These are phyloP conservation scores for Barbatosphaeria neglecta DNA, from an alignment of 495 filamentous ascomycete species.

Conservation along the genomic window DNA sequence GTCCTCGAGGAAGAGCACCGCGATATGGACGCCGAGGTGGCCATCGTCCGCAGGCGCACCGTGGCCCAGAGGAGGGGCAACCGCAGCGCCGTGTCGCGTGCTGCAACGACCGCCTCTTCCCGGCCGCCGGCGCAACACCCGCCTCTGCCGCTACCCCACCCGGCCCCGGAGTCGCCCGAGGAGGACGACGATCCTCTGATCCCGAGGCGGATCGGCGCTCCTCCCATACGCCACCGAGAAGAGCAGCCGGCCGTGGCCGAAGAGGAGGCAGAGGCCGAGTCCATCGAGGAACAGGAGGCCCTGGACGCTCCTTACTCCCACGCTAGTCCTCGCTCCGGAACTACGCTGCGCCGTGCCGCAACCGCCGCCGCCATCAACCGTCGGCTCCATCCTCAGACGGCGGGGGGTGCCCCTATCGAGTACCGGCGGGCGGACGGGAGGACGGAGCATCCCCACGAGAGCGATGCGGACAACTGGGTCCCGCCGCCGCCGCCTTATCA, in stretches of 20 bases:
- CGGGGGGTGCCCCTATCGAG: constrained; percentile 25
- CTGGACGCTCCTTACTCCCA: constrained; percentile 67
- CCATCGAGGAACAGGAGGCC: constrained; percentile 43
- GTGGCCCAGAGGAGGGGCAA: constrained; percentile 42
- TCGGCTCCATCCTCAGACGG: constrained; percentile 40
- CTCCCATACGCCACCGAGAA: constrained; percentile 2
- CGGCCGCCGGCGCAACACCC: constrained; percentile 9
- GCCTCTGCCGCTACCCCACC: constrained; percentile 3
- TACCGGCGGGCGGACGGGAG: constrained; percentile 52
- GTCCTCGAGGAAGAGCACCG: constrained; percentile 61
- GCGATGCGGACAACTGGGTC: constrained; percentile 86
- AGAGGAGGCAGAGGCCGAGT: constrained; percentile 17
- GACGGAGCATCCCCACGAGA: constrained; percentile 68
- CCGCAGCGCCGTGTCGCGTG: constrained; percentile 23
- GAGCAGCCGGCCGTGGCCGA: constrained; percentile 6
- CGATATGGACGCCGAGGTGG: constrained; percentile 72
- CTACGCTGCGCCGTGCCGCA: constrained; percentile 65
- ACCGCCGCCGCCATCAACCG: constrained; percentile 65
- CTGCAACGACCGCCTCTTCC: constrained; percentile 14
- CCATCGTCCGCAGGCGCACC: constrained; percentile 66
- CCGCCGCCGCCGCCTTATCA: constrained; percentile 85
- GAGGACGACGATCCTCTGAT: constrained; percentile 30
- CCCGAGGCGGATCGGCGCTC: constrained; percentile 23
- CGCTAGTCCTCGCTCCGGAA: constrained; percentile 62
- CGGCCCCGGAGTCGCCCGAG: constrained; percentile 5